Conservation (phyloP, 2,329 filamentous ascomycete species). For the Chaetomium sp. region DNA sequence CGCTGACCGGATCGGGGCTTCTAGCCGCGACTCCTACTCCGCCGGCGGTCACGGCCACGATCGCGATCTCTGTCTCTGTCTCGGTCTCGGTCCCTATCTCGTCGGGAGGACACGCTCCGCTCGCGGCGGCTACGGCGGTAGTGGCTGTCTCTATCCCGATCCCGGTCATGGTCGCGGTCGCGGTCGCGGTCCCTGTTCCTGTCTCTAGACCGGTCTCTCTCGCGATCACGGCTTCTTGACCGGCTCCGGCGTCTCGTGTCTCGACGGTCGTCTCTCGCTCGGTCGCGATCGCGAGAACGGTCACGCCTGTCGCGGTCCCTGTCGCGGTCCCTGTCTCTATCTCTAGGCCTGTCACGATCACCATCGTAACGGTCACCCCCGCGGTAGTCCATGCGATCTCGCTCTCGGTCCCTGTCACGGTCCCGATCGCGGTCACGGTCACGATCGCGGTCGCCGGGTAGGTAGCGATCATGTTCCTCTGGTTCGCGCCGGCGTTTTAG, state of each 20-base stretch:
- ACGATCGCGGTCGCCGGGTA: slow-evolving; percentile 30
- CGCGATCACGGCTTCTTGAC: slow-evolving; percentile 26
- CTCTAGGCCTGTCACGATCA: slow-evolving; percentile 33
- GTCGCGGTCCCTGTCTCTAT: slow-evolving; percentile 22
- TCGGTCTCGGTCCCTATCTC: slow-evolving; percentile 24
- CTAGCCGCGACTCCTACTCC: slow-evolving; percentile 38
- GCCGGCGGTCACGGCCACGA: slow-evolving; percentile 40
- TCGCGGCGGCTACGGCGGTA: slow-evolving; percentile 22
- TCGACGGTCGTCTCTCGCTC: slow-evolving; percentile 20
- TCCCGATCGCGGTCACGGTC: slow-evolving; percentile 26
- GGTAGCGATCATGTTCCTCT: slow-evolving; percentile 22
- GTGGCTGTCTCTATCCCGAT: slow-evolving; percentile 22
- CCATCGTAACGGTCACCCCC: slow-evolving; percentile 26
- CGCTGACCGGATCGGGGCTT: neutral
- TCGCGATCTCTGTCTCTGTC: slow-evolving; percentile 23
- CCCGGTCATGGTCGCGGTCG: slow-evolving; percentile 22
- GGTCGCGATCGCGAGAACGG: slow-evolving; percentile 16
- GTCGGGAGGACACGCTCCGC: slow-evolving; percentile 32
- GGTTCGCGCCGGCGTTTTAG: slow-evolving; percentile 21
- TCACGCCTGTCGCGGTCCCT: slow-evolving; percentile 26
- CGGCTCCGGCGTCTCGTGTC: slow-evolving; percentile 25
- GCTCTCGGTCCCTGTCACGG: slow-evolving; percentile 37
- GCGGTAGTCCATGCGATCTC: slow-evolving; percentile 29
- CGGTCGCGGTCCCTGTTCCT: slow-evolving; percentile 20
- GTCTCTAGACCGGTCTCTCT: slow-evolving; percentile 21